phyloP scores from a whole-genome alignment of 768 basidiomycete species.

The Pholiota conissans region DNA sequence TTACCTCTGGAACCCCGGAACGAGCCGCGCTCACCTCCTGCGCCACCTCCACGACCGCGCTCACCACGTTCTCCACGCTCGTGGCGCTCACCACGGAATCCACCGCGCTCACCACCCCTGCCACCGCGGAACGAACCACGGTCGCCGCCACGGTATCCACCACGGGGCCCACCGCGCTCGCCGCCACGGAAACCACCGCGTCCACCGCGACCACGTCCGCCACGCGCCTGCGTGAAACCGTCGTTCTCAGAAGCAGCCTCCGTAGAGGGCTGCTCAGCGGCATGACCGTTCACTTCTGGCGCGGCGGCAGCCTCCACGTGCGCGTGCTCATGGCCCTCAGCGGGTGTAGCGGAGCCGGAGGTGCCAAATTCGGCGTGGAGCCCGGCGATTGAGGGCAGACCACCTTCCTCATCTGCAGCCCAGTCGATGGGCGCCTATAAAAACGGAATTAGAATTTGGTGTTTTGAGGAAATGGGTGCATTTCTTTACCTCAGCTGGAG shows the following conservation, averaged over 20 bases:
- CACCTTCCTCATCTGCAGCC: constrained; percentile 81
- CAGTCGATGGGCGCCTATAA: constrained; percentile 57
- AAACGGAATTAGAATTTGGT: neutral
- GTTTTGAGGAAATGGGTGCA: neutral
- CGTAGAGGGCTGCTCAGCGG: constrained; percentile 21
- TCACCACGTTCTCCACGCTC: constrained; percentile 29
- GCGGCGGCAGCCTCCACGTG: neutral
- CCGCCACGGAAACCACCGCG: constrained; percentile 26
- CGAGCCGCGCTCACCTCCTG: constrained; percentile 33
- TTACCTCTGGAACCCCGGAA: constrained; percentile 1
- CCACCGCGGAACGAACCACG: constrained; percentile 16
- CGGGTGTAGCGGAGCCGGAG: constrained; percentile 71
- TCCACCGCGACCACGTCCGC: constrained; percentile 39
- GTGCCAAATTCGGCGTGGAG: constrained; percentile 78
- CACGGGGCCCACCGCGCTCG: constrained; percentile 36
- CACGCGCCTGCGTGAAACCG: constrained; percentile 56
- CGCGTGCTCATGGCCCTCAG: constrained; percentile 24
- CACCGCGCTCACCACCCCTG: constrained; percentile 13
- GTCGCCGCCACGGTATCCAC: constrained; percentile 39
- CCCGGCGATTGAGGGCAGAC: constrained; percentile 73
- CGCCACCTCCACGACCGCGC: constrained; percentile 31
- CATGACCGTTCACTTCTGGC: constrained; percentile 5
- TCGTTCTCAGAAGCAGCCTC: constrained; percentile 49
- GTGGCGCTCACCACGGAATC: constrained; percentile 26
- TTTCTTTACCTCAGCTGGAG: constrained; percentile 16